Base-by-base conservation (phyloP, 257 asterid genomes). In the Nicotiana otophora region DNA sequence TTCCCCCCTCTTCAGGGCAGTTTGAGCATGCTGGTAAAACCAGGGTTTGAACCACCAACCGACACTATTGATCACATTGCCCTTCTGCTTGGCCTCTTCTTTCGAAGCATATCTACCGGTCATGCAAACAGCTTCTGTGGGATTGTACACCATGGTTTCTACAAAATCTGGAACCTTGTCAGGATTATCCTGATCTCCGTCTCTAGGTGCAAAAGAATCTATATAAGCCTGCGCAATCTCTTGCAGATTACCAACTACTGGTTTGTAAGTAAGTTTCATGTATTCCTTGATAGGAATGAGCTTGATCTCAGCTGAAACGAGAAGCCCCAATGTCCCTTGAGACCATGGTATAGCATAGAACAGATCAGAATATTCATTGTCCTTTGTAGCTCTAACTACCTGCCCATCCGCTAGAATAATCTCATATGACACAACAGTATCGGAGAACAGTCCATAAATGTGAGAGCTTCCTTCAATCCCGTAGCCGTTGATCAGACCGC, bases 401-500 rank as follows among this genome's bases (percentile, higher is more conserved):
- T 78, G 84, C 23, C 99, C 99, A 84, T 95, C 97, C 2, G 97
- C 93, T 85, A 95, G 85, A 69, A 95, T 92, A 42, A 95, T 91
- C 84, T 95, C 99, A 83, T 90, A 93, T 26, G 99, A 94, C 84
- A 95, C 97, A 11, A 95, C 99, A 0, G 99, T 95, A 64, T 95
- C 99, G 1, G 99, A 87, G 89, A 95, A 95, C 80, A 95, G 84
- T 4, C 99, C 98, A 63, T 93, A 93, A 5, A 95, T 42, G 67
- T 95, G 99, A 83, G 98, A 91, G 92, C 98, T 95, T 81, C 99
- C 99, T 89, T 93, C 98, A 39, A 95, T 92, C 20, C 99, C 99
- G 20, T 93, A 95, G 78, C 99, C 99, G 34, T 95, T 95, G 85
- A 95, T 95, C 84, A 95, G 85, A 31, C 98, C 99, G 83, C 99